Evolutionary conservation across 1,139 yeast species (phyloP).

Genomic region (Meyerozyma elateridarum): DNA sequence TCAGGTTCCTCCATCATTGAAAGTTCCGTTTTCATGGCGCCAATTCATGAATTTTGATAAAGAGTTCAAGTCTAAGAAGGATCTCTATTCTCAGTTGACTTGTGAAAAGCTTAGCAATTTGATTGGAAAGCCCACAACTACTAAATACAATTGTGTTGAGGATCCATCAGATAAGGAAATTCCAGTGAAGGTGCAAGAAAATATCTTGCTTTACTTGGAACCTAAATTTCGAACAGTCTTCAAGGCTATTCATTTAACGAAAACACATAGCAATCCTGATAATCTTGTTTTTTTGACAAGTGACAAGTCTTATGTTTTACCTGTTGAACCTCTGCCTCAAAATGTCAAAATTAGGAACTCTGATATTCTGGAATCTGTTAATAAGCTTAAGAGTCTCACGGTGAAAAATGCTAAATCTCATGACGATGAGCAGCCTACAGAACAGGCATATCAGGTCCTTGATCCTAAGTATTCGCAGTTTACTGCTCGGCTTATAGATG

Average conservation of each 20-base stretch:
- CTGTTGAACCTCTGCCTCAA: constrained; percentile 3
- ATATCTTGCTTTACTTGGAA: constrained; percentile 4
- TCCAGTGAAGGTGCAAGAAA: constrained; percentile 1
- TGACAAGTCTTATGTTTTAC: constrained; percentile 2
- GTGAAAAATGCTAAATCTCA: neutral
- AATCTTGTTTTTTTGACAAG: constrained; percentile 2
- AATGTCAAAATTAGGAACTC: neutral
- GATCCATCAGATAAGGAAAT: neutral
- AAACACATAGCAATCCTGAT: constrained; percentile 3
- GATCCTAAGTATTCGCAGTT: constrained; percentile 3
- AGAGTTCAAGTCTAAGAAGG: constrained; percentile 1
- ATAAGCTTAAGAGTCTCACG: neutral
- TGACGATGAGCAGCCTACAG: neutral
- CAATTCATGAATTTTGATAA: constrained; percentile 4
- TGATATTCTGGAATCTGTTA: neutral
- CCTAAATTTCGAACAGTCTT: constrained; percentile 4
- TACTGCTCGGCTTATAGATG: neutral
- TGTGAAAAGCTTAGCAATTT: constrained; percentile 2
- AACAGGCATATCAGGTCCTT: constrained; percentile 1
- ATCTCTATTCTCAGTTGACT: constrained; percentile 2
- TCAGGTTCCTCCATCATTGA: neutral
- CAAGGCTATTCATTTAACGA: constrained; percentile 4
- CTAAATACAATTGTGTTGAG: constrained; percentile 1
- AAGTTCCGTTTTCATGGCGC: constrained; percentile 5
- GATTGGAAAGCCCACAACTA: constrained; percentile 2